Evolutionary conservation across 345 rosid species (phyloP).

Genomic region (Salix viminalis): DNA sequence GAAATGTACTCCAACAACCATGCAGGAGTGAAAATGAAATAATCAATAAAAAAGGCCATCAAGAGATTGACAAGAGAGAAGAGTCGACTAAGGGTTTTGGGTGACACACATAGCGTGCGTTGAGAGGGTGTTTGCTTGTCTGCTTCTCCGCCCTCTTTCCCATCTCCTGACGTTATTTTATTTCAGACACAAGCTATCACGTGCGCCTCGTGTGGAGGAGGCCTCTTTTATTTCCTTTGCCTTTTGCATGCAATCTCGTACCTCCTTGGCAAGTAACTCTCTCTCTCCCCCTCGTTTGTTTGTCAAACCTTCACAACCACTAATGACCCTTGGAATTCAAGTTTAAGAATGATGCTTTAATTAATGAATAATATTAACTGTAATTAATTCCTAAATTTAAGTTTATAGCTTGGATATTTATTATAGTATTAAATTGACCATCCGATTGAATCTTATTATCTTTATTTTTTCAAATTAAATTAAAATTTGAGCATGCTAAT

Average conservation of each 20-base stretch:
- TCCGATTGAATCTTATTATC: too few relatives aligned
- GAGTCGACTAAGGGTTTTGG: not conserved
- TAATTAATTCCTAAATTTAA: too few relatives aligned
- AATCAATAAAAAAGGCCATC: slow-evolving; percentile 2
- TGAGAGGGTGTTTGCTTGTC: not conserved
- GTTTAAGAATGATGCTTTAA: too few relatives aligned
- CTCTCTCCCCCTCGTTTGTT: too few relatives aligned
- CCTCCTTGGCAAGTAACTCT: slow-evolving; percentile 7
- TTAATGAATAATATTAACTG: too few relatives aligned
- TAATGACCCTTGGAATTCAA: too few relatives aligned
- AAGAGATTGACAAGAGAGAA: not conserved
- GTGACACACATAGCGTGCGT: not conserved
- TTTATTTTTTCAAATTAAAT: too few relatives aligned
- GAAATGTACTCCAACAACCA: slow-evolving; percentile 15
- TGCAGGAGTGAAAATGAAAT: slow-evolving; percentile 16
- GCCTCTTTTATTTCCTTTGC: not conserved
- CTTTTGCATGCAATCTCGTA: slow-evolving; percentile 12
- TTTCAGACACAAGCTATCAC: slow-evolving; percentile 19
- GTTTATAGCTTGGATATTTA: too few relatives aligned
- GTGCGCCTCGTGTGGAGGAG: not conserved
- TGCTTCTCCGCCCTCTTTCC: not conserved
- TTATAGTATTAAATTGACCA: too few relatives aligned
- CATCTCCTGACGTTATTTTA: slow-evolving; percentile 8
- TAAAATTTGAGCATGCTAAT: too few relatives aligned
- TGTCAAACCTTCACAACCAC: too few relatives aligned